Evolutionary conservation across 495 filamentous ascomycete genomes (phyloP), one percentile per base, ranked within the genome.

Genomic region (Podospora anserina): DNA sequence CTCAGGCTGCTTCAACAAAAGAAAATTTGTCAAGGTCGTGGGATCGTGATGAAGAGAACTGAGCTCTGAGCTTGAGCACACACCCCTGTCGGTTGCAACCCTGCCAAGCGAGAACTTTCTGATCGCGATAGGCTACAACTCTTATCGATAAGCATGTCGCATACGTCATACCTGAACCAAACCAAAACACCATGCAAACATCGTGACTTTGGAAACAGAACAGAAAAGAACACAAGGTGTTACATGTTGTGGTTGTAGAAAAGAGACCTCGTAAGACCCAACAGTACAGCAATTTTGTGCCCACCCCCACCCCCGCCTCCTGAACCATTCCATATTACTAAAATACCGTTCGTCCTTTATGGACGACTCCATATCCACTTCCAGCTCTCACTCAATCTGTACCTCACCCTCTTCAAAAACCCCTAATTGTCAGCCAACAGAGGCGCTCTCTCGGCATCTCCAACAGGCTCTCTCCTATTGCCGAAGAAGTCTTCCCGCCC

Each of bases 381-480:
- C 23, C 53, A 59, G 5, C 26, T 20, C 28, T 6, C 30, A 28
- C 56, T 59, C 18, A 2, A 13, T 55, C 23, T 34, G 44, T 23
- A 28, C 53, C 28, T 13, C 16, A 13, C 60, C 60, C 9, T n/a
- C 19, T 62, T 68, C 57, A 16, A n/a, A 62, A 30, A n/a, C 67
- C 11, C 58, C 68, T 70, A 73, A 57, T 71, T 71, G 64, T 83
- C 81, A 19, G 70, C 73, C 39, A 87, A 78, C 49, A 87, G 81
- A 58, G 84, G 85, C 6, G 84, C 84, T 64, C 82, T 78, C 75
- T 87, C 85, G 34, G 80, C 73, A 71, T 87, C 84, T 11, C 39
- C 39, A 20, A 68, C 68, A 13, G 71, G 68, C 62, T 55, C 67
- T 5, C 75, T 72, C 76, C 69, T 26, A 4, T 26, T 55, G 59